Percentiles rank a stretch among this genome's conserved stretches.
Evolutionary conservation across 352 stramenopile species (phyloP).

Genomic region (Lagenidium sp.): DNA sequence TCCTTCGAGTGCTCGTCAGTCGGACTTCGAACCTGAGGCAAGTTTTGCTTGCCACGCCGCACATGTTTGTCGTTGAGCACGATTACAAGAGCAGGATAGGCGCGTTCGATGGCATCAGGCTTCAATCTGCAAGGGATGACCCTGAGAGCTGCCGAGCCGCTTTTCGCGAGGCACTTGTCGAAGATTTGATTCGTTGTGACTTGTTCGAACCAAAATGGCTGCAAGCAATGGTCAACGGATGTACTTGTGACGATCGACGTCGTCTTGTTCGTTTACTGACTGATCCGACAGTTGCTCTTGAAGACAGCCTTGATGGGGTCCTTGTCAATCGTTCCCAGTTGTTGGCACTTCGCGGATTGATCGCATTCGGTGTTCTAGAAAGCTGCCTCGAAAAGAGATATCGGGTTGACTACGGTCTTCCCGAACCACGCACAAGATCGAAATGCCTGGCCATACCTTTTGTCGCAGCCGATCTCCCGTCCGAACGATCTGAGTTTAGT

Average conservation of each 20-base stretch:
- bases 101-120: too few relatives aligned
- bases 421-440: slow-evolving; percentile 15
- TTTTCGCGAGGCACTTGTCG: slow-evolving; percentile 32
- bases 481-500: slow-evolving; percentile 79
- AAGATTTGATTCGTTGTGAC: slow-evolving; percentile 50
- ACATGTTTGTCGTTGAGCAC: too few relatives aligned
- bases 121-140: too few relatives aligned
- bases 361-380: slow-evolving; percentile 70
- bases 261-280: too few relatives aligned
- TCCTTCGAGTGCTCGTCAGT: slow-evolving; percentile 20
- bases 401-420: slow-evolving; percentile 73
- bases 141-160: slow-evolving; percentile 8
- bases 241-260: too few relatives aligned
- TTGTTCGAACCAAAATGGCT: slow-evolving; percentile 69
- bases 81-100: too few relatives aligned
- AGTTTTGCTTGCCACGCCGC: too few relatives aligned
- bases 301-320: slow-evolving; percentile 7
- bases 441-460: slow-evolving; percentile 86
- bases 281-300: slow-evolving; percentile 13
- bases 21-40: too few relatives aligned
- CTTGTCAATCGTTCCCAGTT: slow-evolving; percentile 23
- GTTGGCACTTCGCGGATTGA: slow-evolving; percentile 58
- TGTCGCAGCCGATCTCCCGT: slow-evolving; percentile 70
- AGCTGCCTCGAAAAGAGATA: slow-evolving; percentile 84
- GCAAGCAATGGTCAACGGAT: too few relatives aligned